Evolutionary conservation across 2,329 filamentous ascomycete species (phyloP).

Genomic region (Ophidiomyces ophidiicola): DNA sequence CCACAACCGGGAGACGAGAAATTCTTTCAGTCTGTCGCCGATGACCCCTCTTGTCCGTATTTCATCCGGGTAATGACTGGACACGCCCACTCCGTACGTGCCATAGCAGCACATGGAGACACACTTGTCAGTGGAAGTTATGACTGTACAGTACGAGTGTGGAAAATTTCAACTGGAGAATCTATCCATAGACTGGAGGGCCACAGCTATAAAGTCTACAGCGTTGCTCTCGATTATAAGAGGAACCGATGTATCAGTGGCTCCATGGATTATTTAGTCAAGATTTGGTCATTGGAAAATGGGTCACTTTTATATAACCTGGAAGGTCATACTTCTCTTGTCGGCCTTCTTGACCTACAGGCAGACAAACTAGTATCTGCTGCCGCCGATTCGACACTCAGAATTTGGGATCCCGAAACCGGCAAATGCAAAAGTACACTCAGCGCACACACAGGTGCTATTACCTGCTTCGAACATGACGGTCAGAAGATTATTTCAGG

Average conservation of each 20-base stretch:
- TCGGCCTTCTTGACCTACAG: constrained; percentile 79
- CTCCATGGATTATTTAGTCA: constrained; percentile 96
- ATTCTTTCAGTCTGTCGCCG: constrained; percentile 66
- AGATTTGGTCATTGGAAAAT: constrained; percentile 89
- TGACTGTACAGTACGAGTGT: constrained; percentile 86
- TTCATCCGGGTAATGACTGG: constrained; percentile 79
- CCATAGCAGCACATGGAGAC: constrained; percentile 88
- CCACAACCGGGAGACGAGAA: constrained; percentile 65
- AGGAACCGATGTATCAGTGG: constrained; percentile 94
- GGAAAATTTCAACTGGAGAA: constrained; percentile 94
- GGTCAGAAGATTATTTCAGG: constrained; percentile 93
- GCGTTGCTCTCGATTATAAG: constrained; percentile 81
- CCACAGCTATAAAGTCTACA: constrained; percentile 90
- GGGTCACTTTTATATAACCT: constrained; percentile 77
- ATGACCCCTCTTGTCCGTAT: constrained; percentile 75
- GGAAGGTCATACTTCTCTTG: constrained; percentile 83
- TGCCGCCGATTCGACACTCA: constrained; percentile 83
- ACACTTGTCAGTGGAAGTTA: constrained; percentile 97
- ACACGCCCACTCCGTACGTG: constrained; percentile 85
- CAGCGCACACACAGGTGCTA: constrained; percentile 88
- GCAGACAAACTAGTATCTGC: constrained; percentile 87
- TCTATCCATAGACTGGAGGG: constrained; percentile 71
- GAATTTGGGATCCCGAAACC: constrained; percentile 93
- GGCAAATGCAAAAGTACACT: constrained; percentile 83
- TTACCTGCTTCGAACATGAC: constrained; percentile 98